These are phyloP conservation scores for Clarireedia homoeocarpa DNA, from an alignment of 2,329 filamentous ascomycete genomes.

Conservation along the genomic window DNA sequence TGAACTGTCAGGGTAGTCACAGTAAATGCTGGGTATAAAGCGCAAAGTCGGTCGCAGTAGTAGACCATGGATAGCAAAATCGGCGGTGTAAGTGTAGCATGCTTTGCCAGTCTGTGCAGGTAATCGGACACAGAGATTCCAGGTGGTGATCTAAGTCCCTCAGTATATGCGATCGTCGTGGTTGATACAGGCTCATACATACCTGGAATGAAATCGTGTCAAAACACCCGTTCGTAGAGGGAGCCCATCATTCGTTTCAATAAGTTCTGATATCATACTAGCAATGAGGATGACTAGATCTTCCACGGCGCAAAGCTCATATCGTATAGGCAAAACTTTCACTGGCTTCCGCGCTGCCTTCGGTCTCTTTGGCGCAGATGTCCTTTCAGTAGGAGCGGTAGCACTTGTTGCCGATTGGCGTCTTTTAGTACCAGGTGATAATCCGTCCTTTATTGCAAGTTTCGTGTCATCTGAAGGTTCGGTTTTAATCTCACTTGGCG, in stretches of 20 bases:
- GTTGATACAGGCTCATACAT: constrained; percentile 17
- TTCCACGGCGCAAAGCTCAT: constrained; percentile 74
- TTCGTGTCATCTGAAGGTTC: constrained; percentile 16
- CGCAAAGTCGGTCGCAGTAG: constrained; percentile 92
- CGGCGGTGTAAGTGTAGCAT: constrained; percentile 87
- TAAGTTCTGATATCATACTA: constrained; percentile 92
- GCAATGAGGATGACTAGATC: constrained; percentile 87
- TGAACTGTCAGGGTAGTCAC: constrained; percentile 96
- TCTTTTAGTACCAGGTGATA: constrained; percentile 28
- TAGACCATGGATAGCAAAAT: constrained; percentile 98
- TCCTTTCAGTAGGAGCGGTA: background rate
- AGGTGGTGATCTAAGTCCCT: constrained; percentile 48
- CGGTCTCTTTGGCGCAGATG: constrained; percentile 41
- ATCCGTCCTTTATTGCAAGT: constrained; percentile 25
- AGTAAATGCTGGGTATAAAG: constrained; percentile 87
- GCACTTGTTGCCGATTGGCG: constrained; percentile 21
- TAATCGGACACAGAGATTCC: constrained; percentile 95
- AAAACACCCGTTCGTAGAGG: constrained; percentile 79
- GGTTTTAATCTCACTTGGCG: background rate
- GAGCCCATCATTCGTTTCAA: constrained; percentile 83
- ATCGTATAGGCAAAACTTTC: constrained; percentile 60
- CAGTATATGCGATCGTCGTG: background rate
- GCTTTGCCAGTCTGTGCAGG: constrained; percentile 81
- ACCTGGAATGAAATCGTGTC: constrained; percentile 93
- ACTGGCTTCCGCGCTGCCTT: constrained; percentile 42